A percentile compares a stretch with the other conserved stretches of the same genome.
Evolutionary conservation across 495 filamentous ascomycete genomes (phyloP).

Genomic region (Penicillium alfredii): DNA sequence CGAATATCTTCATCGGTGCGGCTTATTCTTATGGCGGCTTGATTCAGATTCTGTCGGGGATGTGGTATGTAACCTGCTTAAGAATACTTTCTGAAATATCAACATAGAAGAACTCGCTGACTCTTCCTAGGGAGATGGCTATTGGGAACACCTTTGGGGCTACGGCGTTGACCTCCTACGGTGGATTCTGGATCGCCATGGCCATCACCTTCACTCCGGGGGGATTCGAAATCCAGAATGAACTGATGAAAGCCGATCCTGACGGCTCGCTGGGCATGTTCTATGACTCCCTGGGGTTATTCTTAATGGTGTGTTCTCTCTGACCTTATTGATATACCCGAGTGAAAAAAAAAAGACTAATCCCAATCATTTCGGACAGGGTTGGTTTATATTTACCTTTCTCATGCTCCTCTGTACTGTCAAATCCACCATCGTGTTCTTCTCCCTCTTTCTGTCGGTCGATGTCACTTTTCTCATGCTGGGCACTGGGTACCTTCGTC

Average conservation of each 20-base stretch:
- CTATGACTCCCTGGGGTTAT: slow-evolving; percentile 67
- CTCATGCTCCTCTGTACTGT: slow-evolving; percentile 76
- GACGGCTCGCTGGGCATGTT: slow-evolving; percentile 38
- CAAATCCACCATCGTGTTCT: slow-evolving; percentile 87
- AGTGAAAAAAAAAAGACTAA: slow-evolving; percentile 1
- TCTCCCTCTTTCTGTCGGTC: slow-evolving; percentile 78
- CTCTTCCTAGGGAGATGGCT: slow-evolving; percentile 74
- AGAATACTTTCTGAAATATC: not conserved
- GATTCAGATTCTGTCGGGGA: slow-evolving; percentile 79
- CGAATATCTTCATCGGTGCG: slow-evolving; percentile 57
- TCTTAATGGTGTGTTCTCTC: slow-evolving; percentile 53
- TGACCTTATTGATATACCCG: too few relatives aligned
- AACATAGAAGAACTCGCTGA: not conserved
- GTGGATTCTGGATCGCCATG: slow-evolving; percentile 89
- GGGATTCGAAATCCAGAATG: slow-evolving; percentile 51
- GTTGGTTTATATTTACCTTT: slow-evolving; percentile 90
- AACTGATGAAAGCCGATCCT: slow-evolving; percentile 41
- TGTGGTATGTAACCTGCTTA: slow-evolving; percentile 84
- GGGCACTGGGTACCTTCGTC: slow-evolving; percentile 55
- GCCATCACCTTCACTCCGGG: slow-evolving; percentile 75
- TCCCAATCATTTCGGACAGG: slow-evolving; percentile 27
- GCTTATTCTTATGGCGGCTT: slow-evolving; percentile 71
- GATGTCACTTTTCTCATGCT: slow-evolving; percentile 81
- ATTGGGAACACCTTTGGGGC: slow-evolving; percentile 92
- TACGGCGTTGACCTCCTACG: slow-evolving; percentile 89